Evolutionary conservation across 495 filamentous ascomycete species (phyloP), one percentile per base, ranked within the genome.

Genomic region (Amniculicola lignicola): DNA sequence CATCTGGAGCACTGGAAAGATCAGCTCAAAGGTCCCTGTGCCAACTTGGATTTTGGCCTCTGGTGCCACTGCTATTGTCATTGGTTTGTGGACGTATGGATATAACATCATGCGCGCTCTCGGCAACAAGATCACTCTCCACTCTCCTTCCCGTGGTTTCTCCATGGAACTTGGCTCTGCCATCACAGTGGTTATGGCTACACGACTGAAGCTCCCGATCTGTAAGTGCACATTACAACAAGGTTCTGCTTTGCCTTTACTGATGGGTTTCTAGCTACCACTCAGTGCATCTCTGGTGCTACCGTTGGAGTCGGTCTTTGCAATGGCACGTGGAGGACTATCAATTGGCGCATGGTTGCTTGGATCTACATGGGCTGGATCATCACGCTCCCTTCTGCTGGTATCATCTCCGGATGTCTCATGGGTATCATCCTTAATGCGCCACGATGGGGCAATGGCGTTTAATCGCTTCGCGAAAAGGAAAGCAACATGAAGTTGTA

Each of bases 81-180:
- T 79, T 46, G 82, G 82, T 40, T 69, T 85, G 4, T 69, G 74
- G 59, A 82, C 79, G 21, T 85, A 82, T 57, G 82, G 82, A n/a
- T 85, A 84, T 69, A 82, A 84, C 70, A 85, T 85, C 67, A 84
- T 85, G 79, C 61, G 64, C 74, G 77, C 74, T 78, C 63, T 84
- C 75, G 82, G 82, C 56, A 85, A 84, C 74, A 80, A 81, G 56
- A 82, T 84, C 60, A 84, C 82, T 44, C 79, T 84, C 65, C 79
- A 83, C 72, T 82, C 79, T 1, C 82, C 82, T 2, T 81, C 74
- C 54, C 72, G 82, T 38, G 76, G 82, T 19, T 81, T 70, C 61
- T 80, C 77, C 27, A 84, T 84, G 81, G 82, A 85, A 55, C 69
- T 85, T 67, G 82, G 80, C 39, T 78, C 79, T 23, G 82, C 82